phyloP scores from a whole-genome alignment of 192 early-diverging fungal species.

The Coemansia sp. region DNA sequence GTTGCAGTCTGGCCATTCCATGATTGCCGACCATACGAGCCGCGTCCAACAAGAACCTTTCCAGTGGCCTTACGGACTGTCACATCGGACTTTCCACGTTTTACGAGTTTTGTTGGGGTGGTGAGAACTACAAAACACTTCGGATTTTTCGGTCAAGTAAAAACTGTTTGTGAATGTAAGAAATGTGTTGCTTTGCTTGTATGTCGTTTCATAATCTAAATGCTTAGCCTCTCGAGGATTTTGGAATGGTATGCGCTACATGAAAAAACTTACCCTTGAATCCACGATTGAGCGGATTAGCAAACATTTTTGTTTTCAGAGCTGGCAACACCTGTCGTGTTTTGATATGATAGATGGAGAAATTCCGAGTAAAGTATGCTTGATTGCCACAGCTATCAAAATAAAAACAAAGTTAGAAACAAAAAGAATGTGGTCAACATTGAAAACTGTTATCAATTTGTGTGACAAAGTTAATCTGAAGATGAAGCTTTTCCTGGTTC shows the following conservation, averaged over 20 bases:
- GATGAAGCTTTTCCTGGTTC: too few relatives aligned
- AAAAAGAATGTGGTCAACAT: background rate
- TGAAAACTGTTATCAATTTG: too few relatives aligned
- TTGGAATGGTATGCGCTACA: background rate
- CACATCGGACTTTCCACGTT: slow-evolving; percentile 54
- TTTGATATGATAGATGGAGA: background rate
- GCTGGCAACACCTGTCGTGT: background rate
- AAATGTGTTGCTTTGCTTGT: background rate
- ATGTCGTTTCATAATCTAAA: background rate
- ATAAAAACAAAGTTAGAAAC: background rate
- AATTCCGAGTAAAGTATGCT: background rate
- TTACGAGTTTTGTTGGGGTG: slow-evolving; percentile 24
- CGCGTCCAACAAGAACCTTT: slow-evolving; percentile 58
- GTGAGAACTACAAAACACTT: slow-evolving; percentile 21
- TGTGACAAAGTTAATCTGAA: too few relatives aligned
- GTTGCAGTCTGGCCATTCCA: slow-evolving; percentile 87
- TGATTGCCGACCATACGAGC: slow-evolving; percentile 74
- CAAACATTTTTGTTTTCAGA: slow-evolving; percentile 18
- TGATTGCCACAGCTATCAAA: background rate
- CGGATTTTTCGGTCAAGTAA: background rate
- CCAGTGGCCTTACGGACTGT: slow-evolving; percentile 46
- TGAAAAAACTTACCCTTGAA: slow-evolving; percentile 24
- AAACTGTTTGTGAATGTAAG: background rate
- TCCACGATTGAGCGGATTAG: slow-evolving; percentile 29
- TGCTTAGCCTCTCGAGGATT: too few relatives aligned